A percentile compares a stretch with the other conserved stretches of the same genome.
Conservation (phyloP, 164 flowering plant genomes). For the Vitis amurensis region DNA sequence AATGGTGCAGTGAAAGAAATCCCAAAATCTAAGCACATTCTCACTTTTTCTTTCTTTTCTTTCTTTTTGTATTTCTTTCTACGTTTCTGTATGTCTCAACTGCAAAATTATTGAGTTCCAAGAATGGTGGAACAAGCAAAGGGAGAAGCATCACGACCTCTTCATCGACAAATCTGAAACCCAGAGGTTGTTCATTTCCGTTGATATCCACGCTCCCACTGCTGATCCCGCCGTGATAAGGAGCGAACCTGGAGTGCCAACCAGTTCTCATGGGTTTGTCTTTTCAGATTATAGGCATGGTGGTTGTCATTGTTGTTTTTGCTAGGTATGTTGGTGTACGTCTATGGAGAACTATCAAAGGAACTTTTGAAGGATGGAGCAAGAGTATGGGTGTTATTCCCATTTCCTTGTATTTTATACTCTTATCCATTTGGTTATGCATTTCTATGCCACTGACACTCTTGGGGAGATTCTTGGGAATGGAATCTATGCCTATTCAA, state of each 20-base stretch:
- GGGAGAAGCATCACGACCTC: conserved; percentile 30
- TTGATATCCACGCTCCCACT: conserved; percentile 41
- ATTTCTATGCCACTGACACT: conserved; percentile 45
- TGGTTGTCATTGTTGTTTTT: conserved; percentile 31
- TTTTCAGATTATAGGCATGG: conserved; percentile 44
- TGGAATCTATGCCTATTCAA: conserved; percentile 29
- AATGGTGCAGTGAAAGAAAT: too few relatives aligned
- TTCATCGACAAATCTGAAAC: conserved; percentile 24
- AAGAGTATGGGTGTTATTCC: conserved; percentile 46
- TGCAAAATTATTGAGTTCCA: conserved; percentile 74
- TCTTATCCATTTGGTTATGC: conserved; percentile 42
- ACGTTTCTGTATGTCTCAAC: conserved; percentile 46
- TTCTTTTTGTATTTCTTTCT: neutral
- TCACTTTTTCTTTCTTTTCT: neutral
- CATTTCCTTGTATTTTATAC: conserved; percentile 31
- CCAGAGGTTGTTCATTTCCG: conserved; percentile 20
- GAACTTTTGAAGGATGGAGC: conserved; percentile 42
- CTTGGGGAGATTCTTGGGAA: conserved; percentile 37
- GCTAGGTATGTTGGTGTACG: conserved; percentile 40
- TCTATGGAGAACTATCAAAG: conserved; percentile 38
- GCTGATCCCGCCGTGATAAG: conserved; percentile 38
- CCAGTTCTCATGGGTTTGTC: conserved; percentile 65
- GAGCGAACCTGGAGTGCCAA: conserved; percentile 60
- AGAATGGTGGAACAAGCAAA: conserved; percentile 92
- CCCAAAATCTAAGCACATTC: neutral